Percentiles rank a stretch among this genome's conserved stretches.
These are phyloP conservation scores for Urochloa ruziziensis DNA, from an alignment of 176 grass and related monocot genomes.

Conservation along the genomic window DNA sequence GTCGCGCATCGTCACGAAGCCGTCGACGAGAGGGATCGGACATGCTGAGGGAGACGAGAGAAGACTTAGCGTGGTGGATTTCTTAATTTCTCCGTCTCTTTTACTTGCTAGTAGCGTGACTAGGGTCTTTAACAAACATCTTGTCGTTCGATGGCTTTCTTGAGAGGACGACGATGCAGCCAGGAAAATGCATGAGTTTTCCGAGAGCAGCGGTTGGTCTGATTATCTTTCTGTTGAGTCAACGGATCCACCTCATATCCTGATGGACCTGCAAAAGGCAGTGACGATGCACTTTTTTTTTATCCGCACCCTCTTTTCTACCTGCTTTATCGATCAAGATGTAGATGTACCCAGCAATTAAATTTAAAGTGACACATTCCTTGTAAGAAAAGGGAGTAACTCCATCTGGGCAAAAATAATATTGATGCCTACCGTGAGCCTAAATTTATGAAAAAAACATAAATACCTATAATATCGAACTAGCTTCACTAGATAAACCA, in stretches of 20 bases:
- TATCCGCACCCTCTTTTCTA: not conserved
- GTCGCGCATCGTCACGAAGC: not conserved
- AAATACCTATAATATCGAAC: too few relatives aligned
- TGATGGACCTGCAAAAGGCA: not conserved
- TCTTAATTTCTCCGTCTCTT: not conserved
- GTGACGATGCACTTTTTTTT: not conserved
- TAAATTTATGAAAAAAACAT: too few relatives aligned
- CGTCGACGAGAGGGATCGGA: not conserved
- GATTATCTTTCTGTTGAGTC: not conserved
- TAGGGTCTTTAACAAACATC: slow-evolving; percentile 18
- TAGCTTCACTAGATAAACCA: too few relatives aligned
- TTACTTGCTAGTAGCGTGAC: not conserved
- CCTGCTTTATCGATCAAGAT: not conserved
- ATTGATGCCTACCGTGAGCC: too few relatives aligned
- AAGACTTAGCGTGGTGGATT: slow-evolving; percentile 47
- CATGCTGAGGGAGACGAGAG: not conserved
- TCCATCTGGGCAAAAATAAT: too few relatives aligned
- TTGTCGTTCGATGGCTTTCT: slow-evolving; percentile 20
- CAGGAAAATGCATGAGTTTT: not conserved
- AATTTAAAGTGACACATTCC: too few relatives aligned
- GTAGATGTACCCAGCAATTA: not conserved
- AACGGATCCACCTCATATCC: not conserved
- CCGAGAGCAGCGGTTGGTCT: not conserved
- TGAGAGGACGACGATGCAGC: not conserved
- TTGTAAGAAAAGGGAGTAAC: too few relatives aligned